phyloP scores from a whole-genome alignment of 2,329 filamentous ascomycete species.

The Neofusicoccum laricinum region DNA sequence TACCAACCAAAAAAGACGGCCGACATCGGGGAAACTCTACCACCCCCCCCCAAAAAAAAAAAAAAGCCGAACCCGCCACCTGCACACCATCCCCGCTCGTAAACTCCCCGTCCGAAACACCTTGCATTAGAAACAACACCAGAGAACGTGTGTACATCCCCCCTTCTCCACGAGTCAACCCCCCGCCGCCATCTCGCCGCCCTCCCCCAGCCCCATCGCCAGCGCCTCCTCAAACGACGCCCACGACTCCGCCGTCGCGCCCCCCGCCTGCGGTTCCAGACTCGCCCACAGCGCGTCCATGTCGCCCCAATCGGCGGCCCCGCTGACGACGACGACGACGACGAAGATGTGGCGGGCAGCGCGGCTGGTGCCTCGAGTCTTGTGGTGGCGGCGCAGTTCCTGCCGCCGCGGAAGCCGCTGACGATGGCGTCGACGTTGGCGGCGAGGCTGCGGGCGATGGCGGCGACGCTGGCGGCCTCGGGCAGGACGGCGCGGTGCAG shows the following conservation, averaged over 20 bases:
- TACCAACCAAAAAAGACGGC: too few species aligned
- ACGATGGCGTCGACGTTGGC: not conserved
- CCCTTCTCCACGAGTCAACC: too few species aligned
- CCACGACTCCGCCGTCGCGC: not conserved
- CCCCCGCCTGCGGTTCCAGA: not conserved
- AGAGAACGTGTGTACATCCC: too few species aligned
- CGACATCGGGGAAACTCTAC: too few species aligned
- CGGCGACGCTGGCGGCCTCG: not conserved
- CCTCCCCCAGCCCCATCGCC: too few species aligned
- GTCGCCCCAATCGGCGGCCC: not conserved
- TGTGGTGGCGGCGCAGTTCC: not conserved
- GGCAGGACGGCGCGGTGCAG: slow-evolving; percentile 14
- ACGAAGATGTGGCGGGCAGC: not conserved
- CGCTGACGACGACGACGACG: not conserved
- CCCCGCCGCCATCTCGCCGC: too few species aligned
- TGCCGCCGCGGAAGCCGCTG: not conserved
- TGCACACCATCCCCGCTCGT: too few species aligned
- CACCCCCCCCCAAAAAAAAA: too few species aligned
- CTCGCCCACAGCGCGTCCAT: not conserved
- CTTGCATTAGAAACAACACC: too few species aligned
- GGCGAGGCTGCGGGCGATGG: not conserved
- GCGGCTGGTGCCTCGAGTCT: too few species aligned
- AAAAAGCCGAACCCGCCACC: too few species aligned
- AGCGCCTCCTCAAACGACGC: not conserved
- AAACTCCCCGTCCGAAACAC: too few species aligned